A percentile compares a stretch with the other conserved stretches of the same genome.
Evolutionary conservation across 306 rosid species (phyloP).

Genomic region (Castanea mollissima): DNA sequence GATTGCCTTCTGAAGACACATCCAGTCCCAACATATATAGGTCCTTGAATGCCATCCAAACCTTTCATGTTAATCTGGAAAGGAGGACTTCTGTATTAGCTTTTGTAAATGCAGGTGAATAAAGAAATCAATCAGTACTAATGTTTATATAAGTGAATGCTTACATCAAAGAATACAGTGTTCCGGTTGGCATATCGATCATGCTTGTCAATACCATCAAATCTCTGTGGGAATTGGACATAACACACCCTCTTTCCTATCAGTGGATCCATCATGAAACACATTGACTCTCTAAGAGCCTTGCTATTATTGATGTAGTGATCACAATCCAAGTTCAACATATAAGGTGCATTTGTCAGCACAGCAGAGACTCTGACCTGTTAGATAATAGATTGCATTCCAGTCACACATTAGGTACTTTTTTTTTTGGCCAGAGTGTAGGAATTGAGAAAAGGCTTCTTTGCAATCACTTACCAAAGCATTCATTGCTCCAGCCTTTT

Average conservation of each 20-base stretch:
- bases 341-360: slow-evolving; percentile 64
- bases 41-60: slow-evolving; percentile 86
- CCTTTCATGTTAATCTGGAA: slow-evolving; percentile 72
- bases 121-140: not conserved
- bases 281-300: slow-evolving; percentile 69
- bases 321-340: slow-evolving; percentile 65
- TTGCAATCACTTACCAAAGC: slow-evolving; percentile 44
- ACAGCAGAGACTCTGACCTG: slow-evolving; percentile 70
- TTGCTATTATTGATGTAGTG: slow-evolving; percentile 66
- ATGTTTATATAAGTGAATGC: not conserved
- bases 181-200: slow-evolving; percentile 41
- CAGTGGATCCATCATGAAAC: slow-evolving; percentile 79
- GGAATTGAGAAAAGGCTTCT: not conserved
- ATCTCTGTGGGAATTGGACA: slow-evolving; percentile 66
- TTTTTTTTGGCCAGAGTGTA: not conserved
- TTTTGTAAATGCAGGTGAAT: not conserved
- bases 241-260: slow-evolving; percentile 53
- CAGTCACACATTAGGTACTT: not conserved
- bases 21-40: slow-evolving; percentile 65
- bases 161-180: slow-evolving; percentile 58
- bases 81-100: not conserved
- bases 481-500: slow-evolving; percentile 73
- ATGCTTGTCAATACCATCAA: slow-evolving; percentile 33
- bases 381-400: slow-evolving; percentile 11
- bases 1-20: slow-evolving; percentile 74